These are phyloP conservation scores for Lotus japonicus DNA, from an alignment of 306 rosid species.

Conservation along the genomic window DNA sequence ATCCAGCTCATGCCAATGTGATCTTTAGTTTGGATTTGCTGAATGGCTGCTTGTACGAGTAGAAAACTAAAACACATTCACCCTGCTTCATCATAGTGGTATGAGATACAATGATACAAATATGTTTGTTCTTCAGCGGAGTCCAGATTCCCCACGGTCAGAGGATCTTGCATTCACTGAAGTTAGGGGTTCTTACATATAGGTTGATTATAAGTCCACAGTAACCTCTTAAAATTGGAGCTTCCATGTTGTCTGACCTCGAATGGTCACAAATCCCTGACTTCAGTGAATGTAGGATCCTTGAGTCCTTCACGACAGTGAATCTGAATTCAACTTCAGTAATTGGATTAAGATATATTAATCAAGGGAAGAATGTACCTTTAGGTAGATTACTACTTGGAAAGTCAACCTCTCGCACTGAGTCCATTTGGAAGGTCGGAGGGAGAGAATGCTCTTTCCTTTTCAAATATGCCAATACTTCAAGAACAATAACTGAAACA, in stretches of 20 bases:
- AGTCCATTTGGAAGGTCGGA: conserved; percentile 53
- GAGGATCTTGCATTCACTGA: too few species aligned
- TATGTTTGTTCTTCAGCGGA: not conserved
- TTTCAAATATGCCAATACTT: conserved; percentile 63
- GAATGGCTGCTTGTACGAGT: not conserved
- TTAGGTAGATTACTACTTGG: conserved; percentile 22
- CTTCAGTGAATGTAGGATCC: too few species aligned
- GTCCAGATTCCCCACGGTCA: too few species aligned
- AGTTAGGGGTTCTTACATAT: too few species aligned
- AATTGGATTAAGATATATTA: not conserved
- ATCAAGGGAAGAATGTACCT: conserved; percentile 16
- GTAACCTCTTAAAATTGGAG: too few species aligned
- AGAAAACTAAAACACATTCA: conserved; percentile 18
- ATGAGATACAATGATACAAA: not conserved
- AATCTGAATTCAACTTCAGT: too few species aligned
- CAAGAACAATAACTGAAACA: conserved; percentile 57
- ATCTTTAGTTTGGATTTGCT: not conserved
- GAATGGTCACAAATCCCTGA: too few species aligned
- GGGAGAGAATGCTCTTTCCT: conserved; percentile 51
- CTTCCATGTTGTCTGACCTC: too few species aligned
- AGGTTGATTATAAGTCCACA: too few species aligned
- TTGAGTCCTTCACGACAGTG: too few species aligned
- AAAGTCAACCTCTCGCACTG: conserved; percentile 32
- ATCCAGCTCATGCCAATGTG: not conserved
- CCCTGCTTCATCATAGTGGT: conserved; percentile 33